A percentile compares a stretch with the other conserved stretches of the same genome.
phyloP scores from a whole-genome alignment of 2,329 filamentous ascomycete genomes.

The Penicillium sp. region DNA sequence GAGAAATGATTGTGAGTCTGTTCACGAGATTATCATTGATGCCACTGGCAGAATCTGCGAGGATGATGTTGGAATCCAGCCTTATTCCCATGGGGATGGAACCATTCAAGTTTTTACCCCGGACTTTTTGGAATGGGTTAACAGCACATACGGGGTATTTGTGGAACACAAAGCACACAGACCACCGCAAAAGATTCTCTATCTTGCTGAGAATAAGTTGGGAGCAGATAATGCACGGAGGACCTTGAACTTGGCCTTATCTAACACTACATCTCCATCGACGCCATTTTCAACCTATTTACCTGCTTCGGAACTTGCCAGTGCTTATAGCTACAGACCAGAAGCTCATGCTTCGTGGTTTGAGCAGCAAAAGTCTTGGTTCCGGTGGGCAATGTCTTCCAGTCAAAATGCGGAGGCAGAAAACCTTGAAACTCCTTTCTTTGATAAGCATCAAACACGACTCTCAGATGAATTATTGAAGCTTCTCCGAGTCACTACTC shows the following conservation, averaged over 20 bases:
- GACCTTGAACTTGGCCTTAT: conserved; percentile 35
- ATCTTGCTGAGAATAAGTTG: conserved; percentile 34
- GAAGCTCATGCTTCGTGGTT: conserved; percentile 31
- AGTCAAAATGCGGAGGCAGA: conserved; percentile 22
- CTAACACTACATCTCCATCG: conserved; percentile 19
- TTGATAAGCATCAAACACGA: conserved; percentile 32
- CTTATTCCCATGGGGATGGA: conserved; percentile 12
- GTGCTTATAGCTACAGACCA: conserved; percentile 26
- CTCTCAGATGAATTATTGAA: conserved; percentile 36
- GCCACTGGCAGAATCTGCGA: conserved; percentile 32
- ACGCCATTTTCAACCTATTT: conserved; percentile 39
- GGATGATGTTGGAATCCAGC: conserved; percentile 28
- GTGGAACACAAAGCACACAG: conserved; percentile 24
- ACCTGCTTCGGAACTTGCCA: conserved; percentile 29
- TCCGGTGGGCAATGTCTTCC: conserved; percentile 39
- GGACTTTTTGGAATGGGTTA: conserved; percentile 37
- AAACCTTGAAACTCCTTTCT: conserved; percentile 25
- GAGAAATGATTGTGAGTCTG: conserved; percentile 33
- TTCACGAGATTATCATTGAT: conserved; percentile 36
- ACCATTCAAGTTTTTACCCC: conserved; percentile 21
- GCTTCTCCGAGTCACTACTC: conserved; percentile 25
- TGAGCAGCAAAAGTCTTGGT: conserved; percentile 37
- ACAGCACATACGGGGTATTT: conserved; percentile 32
- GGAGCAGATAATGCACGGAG: conserved; percentile 37
- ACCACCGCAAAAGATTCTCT: conserved; percentile 32